Percentiles rank a stretch among this genome's conserved stretches.
These are phyloP conservation scores for Naganishia friedmannii DNA, from an alignment of 768 basidiomycete genomes.

Conservation along the genomic window DNA sequence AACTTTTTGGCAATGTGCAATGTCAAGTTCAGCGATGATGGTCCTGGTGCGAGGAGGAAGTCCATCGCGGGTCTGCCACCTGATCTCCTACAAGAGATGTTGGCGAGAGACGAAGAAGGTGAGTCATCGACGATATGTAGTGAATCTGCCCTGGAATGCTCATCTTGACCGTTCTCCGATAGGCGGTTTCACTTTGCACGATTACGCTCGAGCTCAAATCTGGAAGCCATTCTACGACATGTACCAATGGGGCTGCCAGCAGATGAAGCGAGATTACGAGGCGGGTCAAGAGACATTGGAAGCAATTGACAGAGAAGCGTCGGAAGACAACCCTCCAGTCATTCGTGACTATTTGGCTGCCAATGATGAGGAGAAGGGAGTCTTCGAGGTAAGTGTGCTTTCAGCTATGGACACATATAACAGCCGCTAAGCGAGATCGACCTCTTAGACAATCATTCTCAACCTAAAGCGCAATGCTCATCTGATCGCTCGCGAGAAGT, in stretches of 20 bases:
- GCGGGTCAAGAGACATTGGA: constrained; percentile 34
- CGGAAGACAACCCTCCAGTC: constrained; percentile 43
- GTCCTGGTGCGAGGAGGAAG: constrained; percentile 42
- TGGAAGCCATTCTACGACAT: constrained; percentile 43
- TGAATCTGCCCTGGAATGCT: background rate
- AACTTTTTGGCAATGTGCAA: constrained; percentile 52
- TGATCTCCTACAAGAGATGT: constrained; percentile 26
- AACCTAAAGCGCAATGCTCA: constrained; percentile 50
- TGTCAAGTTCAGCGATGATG: constrained; percentile 49
- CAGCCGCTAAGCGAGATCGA: background rate
- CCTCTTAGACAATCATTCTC: constrained; percentile 33
- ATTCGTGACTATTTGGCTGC: constrained; percentile 51
- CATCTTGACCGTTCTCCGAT: background rate
- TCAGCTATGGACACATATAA: background rate
- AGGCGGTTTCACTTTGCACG: constrained; percentile 39
- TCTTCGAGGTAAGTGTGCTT: constrained; percentile 49
- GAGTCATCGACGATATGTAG: background rate
- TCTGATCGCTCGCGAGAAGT: constrained; percentile 44
- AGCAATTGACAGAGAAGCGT: constrained; percentile 36
- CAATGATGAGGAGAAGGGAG: constrained; percentile 48
- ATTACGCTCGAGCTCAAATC: constrained; percentile 46
- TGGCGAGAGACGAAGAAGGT: constrained; percentile 22
- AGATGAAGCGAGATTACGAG: constrained; percentile 46
- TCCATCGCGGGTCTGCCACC: constrained; percentile 44
- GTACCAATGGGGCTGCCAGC: constrained; percentile 50